Percentiles rank a stretch among this genome's conserved stretches.
Conservation (phyloP, 441 rosid species). For the Macaranga tanarius region DNA sequence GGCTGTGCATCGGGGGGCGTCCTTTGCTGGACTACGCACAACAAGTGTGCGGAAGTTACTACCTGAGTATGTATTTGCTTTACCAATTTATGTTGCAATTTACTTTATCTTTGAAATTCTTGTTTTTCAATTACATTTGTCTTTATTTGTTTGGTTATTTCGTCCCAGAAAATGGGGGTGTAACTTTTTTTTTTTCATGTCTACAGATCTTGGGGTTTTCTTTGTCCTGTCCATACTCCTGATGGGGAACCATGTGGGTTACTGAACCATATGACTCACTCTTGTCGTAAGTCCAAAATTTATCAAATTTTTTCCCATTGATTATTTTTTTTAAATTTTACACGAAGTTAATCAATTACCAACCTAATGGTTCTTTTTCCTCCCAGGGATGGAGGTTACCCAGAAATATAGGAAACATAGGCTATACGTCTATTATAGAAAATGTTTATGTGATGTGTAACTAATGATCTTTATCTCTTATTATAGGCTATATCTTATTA, state of each 20-base stretch:
- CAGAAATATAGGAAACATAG: not conserved
- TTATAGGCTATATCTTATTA: not conserved
- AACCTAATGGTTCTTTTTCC: not conserved
- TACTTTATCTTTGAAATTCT: not conserved
- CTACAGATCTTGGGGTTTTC: conserved; percentile 96
- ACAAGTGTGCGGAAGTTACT: conserved; percentile 96
- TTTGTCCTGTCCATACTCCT: conserved; percentile 99
- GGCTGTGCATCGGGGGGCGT: conserved; percentile 94
- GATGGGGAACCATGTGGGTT: conserved; percentile 98
- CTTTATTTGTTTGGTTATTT: not conserved
- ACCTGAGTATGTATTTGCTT: conserved; percentile 70
- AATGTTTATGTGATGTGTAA: not conserved
- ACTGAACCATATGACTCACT: conserved; percentile 89
- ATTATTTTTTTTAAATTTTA: too few species aligned
- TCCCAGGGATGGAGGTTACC: not conserved
- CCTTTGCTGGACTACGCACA: conserved; percentile 96
- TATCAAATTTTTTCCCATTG: not conserved
- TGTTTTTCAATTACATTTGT: not conserved
- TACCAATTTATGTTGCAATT: conserved; percentile 11
- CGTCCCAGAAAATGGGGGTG: not conserved
- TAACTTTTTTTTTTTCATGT: conserved; percentile 5
- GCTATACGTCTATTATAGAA: not conserved
- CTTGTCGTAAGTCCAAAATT: conserved; percentile 61
- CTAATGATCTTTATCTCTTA: not conserved
- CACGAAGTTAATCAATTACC: not conserved